Percentiles rank a stretch among this genome's conserved stretches.
phyloP scores from a whole-genome alignment of 495 filamentous ascomycete species.

The Daldinia loculata region DNA sequence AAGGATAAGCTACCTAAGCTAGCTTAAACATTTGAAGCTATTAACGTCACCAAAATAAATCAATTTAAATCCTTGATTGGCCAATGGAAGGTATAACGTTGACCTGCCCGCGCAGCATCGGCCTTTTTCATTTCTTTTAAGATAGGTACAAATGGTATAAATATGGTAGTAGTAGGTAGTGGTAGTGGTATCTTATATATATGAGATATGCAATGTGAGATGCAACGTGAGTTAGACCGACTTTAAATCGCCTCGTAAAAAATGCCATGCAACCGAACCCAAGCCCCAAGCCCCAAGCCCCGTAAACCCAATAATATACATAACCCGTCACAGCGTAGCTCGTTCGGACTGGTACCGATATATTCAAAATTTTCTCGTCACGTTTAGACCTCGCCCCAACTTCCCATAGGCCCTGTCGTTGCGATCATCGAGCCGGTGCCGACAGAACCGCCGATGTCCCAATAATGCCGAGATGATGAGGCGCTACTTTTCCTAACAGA shows the following conservation, averaged over 20 bases:
- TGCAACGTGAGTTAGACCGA: constrained; percentile 24
- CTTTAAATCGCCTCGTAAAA: constrained; percentile 27
- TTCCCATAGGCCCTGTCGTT: constrained; percentile 70
- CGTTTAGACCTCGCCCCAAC: constrained; percentile 72
- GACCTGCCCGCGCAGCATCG: constrained; percentile 9
- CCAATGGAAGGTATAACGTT: constrained; percentile 19
- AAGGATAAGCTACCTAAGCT: not conserved
- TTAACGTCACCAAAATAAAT: constrained; percentile 29
- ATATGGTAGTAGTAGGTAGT: constrained; percentile 5
- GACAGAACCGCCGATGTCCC: constrained; percentile 83
- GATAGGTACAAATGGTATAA: constrained; percentile 27
- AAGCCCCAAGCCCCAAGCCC: not conserved
- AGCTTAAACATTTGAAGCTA: constrained; percentile 1
- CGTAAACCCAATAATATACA: constrained; percentile 31
- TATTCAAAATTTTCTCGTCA: constrained; percentile 11
- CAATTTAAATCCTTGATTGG: constrained; percentile 36
- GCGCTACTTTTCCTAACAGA: constrained; percentile 65
- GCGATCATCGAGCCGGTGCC: constrained; percentile 76
- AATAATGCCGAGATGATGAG: constrained; percentile 72
- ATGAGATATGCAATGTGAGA: constrained; percentile 11
- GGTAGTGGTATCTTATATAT: constrained; percentile 8
- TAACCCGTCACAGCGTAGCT: constrained; percentile 20
- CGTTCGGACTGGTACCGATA: constrained; percentile 21
- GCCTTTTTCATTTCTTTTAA: constrained; percentile 10
- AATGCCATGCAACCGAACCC: constrained; percentile 8